A percentile compares a stretch with the other conserved stretches of the same genome.
These are phyloP conservation scores for Emericellopsis cladophorae DNA, from an alignment of 2,329 filamentous ascomycete species.

Conservation along the genomic window DNA sequence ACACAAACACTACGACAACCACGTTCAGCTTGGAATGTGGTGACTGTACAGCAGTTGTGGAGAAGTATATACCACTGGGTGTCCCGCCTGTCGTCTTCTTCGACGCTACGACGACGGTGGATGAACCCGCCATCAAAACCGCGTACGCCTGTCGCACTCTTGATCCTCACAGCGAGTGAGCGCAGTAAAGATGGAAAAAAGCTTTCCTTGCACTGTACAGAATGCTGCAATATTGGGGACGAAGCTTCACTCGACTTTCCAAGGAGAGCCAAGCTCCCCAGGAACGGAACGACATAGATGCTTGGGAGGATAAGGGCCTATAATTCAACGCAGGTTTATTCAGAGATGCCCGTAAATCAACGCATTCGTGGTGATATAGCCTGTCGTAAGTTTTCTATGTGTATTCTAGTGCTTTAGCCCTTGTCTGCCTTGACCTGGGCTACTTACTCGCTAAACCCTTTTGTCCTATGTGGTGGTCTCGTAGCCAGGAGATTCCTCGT, in stretches of 20 bases:
- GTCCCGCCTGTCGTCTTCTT: constrained; percentile 9
- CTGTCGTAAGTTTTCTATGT: not conserved
- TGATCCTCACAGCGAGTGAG: not conserved
- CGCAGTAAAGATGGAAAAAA: not conserved
- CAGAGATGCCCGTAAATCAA: too few relatives aligned
- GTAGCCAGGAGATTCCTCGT: constrained; percentile 22
- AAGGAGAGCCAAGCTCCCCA: too few relatives aligned
- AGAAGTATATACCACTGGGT: constrained; percentile 4
- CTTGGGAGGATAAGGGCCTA: too few relatives aligned
- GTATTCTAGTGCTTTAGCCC: not conserved
- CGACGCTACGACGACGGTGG: constrained; percentile 9
- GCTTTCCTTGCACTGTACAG: not conserved
- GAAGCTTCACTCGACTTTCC: too few relatives aligned
- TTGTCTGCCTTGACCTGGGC: not conserved
- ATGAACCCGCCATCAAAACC: constrained; percentile 4
- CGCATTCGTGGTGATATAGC: too few relatives aligned
- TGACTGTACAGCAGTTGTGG: constrained; percentile 8
- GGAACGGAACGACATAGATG: too few relatives aligned
- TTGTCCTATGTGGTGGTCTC: constrained; percentile 11
- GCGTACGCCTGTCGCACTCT: constrained; percentile 5
- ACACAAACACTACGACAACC: constrained; percentile 10
- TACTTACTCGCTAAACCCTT: not conserved
- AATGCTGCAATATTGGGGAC: not conserved
- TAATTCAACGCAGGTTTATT: too few relatives aligned
- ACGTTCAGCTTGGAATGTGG: constrained; percentile 12